These are phyloP conservation scores for Monilinia vaccinii-corymbosi DNA, from an alignment of 2,329 filamentous ascomycete species.

Conservation along the genomic window DNA sequence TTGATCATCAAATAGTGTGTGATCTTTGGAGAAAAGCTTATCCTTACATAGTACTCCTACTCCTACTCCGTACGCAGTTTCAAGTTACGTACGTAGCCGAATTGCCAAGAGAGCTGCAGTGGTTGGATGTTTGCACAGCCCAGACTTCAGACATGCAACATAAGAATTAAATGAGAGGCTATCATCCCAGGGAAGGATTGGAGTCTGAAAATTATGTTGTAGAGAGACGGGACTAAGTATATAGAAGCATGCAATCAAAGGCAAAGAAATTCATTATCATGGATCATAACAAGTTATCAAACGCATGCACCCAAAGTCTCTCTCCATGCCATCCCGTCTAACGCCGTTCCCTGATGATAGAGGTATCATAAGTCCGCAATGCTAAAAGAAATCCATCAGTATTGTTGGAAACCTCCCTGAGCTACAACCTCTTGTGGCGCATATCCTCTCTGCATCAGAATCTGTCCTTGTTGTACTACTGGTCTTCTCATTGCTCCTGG, in stretches of 20 bases:
- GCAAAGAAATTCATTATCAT: conserved; percentile 10
- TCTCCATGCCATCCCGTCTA: conserved; percentile 2
- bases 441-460: conserved; percentile 5
- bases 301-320: conserved; percentile 1
- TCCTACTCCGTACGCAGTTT: background rate
- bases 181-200: background rate
- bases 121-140: background rate
- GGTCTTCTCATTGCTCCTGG: conserved; percentile 21
- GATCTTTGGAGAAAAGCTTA: background rate
- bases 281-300: conserved; percentile 2
- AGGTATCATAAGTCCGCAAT: conserved; percentile 8
- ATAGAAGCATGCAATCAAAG: background rate
- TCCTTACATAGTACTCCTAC: background rate
- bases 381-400: conserved; percentile 8
- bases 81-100: background rate
- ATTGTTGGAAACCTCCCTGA: conserved; percentile 7
- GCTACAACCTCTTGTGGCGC: background rate
- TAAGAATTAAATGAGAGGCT: background rate
- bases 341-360: conserved; percentile 3
- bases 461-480: conserved; percentile 18
- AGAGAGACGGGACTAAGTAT: background rate
- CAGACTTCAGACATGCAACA: background rate
- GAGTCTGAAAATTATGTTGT: background rate
- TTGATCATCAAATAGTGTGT: background rate
- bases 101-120: background rate